Percentiles rank a stretch among this genome's conserved stretches.
Evolutionary conservation across 805 yeast genomes (phyloP).

Genomic region (Diddensiella transvaalensis): DNA sequence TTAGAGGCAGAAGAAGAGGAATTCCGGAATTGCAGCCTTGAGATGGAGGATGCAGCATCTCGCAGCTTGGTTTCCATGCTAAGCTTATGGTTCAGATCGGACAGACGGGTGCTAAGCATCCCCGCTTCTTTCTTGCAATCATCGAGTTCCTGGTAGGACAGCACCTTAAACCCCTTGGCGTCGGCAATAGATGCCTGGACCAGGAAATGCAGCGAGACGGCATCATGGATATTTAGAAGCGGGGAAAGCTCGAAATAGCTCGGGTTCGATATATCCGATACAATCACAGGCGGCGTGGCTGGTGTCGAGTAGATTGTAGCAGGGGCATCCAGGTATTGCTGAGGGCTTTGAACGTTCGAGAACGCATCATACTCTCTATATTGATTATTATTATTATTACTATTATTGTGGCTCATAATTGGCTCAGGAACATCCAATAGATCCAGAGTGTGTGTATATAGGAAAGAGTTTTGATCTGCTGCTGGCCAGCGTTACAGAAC

Average conservation of each 20-base stretch:
- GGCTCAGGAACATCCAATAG: no score
- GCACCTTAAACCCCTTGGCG: constrained; percentile 23
- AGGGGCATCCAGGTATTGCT: constrained; percentile 25
- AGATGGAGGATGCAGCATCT: constrained; percentile 26
- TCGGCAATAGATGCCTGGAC: constrained; percentile 28
- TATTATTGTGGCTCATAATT: no score
- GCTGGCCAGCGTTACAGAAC: no score
- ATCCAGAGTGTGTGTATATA: no score
- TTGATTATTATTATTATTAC: neutral
- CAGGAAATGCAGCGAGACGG: constrained; percentile 25
- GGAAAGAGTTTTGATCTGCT: no score
- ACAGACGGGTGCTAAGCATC: constrained; percentile 17
- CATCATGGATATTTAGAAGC: constrained; percentile 23
- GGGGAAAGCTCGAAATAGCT: constrained; percentile 26
- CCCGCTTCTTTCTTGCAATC: constrained; percentile 21
- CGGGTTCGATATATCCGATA: constrained; percentile 13
- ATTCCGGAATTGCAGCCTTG: constrained; percentile 18
- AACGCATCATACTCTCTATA: constrained; percentile 19
- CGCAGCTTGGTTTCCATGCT: constrained; percentile 25
- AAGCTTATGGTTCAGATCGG: constrained; percentile 21
- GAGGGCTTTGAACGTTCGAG: constrained; percentile 16
- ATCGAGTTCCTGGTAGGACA: constrained; percentile 27
- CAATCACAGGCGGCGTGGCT: constrained; percentile 3
- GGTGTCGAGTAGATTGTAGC: constrained; percentile 2
- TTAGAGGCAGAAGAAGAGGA: constrained; percentile 4